Evolutionary conservation across 2,329 filamentous ascomycete species (phyloP).

Genomic region (Colletotrichum sojae): DNA sequence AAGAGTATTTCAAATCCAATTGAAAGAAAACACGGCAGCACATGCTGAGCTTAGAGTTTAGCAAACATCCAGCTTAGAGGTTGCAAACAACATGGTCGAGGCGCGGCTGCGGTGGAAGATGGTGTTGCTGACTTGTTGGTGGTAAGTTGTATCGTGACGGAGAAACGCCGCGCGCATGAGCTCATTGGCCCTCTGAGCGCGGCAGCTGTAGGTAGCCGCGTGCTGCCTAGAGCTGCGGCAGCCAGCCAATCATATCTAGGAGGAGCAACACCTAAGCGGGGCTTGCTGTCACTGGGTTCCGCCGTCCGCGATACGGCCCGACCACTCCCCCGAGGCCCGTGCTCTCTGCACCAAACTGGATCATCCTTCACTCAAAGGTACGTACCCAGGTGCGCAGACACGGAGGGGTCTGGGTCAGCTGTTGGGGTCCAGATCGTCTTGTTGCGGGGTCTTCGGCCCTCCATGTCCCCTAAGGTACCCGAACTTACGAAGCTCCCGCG

Average conservation of each 20-base stretch:
- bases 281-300: background rate
- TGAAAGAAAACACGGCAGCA: background rate
- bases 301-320: conserved; percentile 28
- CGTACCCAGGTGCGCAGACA: background rate
- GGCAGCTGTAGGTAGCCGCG: background rate
- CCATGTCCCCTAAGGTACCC: conserved; percentile 7
- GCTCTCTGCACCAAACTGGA: conserved; percentile 10
- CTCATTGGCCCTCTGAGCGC: conserved; percentile 26
- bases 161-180: conserved; percentile 17
- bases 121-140: background rate
- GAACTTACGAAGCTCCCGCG: conserved; percentile 8
- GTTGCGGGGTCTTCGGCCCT: conserved; percentile 36
- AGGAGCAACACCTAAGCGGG: background rate
- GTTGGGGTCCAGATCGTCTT: conserved; percentile 17
- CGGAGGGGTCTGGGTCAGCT: conserved; percentile 7
- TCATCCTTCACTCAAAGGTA: conserved; percentile 5
- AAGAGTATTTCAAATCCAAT: background rate
- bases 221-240: conserved; percentile 1
- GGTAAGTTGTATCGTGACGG: background rate
- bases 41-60: conserved; percentile 6
- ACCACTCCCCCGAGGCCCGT: conserved; percentile 35
- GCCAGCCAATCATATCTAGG: background rate
- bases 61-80: conserved; percentile 6
- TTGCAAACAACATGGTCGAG: conserved; percentile 1
- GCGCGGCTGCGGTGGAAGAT: conserved; percentile 9